Percentiles rank a stretch among this genome's conserved stretches.
Conservation (phyloP, 768 basidiomycete genomes). For the Filobasidium floriforme region DNA sequence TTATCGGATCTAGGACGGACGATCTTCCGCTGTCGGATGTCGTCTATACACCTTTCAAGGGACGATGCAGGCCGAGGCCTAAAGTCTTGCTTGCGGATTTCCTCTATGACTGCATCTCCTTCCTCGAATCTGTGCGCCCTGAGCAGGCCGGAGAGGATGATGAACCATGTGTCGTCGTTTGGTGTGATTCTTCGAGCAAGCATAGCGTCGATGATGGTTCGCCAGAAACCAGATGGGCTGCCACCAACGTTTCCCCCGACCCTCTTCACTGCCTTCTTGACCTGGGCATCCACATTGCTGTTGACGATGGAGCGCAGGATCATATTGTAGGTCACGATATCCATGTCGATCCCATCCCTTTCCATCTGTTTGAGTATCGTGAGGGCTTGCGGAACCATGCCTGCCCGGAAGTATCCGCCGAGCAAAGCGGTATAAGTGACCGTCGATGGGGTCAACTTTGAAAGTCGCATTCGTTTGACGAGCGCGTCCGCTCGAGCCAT, state of each 20-base stretch:
- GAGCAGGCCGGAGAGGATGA: slow-evolving; percentile 62
- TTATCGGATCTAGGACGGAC: background rate
- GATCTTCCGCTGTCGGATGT: background rate
- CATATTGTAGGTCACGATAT: slow-evolving; percentile 65
- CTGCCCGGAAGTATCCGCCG: slow-evolving; percentile 61
- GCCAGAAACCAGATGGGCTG: background rate
- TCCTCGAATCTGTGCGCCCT: slow-evolving; percentile 56
- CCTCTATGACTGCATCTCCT: slow-evolving; percentile 57
- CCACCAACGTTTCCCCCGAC: background rate
- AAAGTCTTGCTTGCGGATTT: slow-evolving; percentile 54
- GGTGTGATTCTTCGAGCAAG: slow-evolving; percentile 49
- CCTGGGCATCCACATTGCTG: slow-evolving; percentile 53
- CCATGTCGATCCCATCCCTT: slow-evolving; percentile 52
- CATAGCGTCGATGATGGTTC: slow-evolving; percentile 47
- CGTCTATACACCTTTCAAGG: background rate
- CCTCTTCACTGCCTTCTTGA: slow-evolving; percentile 37
- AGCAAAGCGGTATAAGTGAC: slow-evolving; percentile 79
- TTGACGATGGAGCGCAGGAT: slow-evolving; percentile 63
- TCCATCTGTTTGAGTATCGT: slow-evolving; percentile 55
- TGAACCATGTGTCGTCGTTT: slow-evolving; percentile 65
- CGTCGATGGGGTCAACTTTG: slow-evolving; percentile 54
- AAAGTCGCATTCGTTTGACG: slow-evolving; percentile 62
- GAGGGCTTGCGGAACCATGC: slow-evolving; percentile 38
- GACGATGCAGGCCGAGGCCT: background rate
- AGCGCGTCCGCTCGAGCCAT: slow-evolving; percentile 62